A percentile compares a stretch with the other conserved stretches of the same genome.
Conservation (phyloP, 1,284 basidiomycete species). For the Cutaneotrichosporon dermatis region DNA sequence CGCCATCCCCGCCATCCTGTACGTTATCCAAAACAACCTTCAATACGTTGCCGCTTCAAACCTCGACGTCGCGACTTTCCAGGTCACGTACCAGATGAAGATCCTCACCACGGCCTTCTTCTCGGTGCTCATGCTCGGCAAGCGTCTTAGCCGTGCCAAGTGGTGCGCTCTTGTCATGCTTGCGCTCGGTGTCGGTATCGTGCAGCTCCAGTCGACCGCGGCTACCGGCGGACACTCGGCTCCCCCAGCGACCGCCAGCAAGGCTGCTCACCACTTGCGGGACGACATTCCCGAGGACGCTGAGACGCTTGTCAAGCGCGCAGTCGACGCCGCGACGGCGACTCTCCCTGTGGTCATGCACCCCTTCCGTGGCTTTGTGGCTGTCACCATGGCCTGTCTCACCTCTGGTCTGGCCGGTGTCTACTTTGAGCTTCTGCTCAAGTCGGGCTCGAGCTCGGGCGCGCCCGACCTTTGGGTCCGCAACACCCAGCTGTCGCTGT, state of each 20-base stretch:
- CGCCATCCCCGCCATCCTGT: conserved; percentile 91
- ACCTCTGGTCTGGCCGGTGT: conserved; percentile 97
- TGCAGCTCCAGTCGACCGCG: conserved; percentile 68
- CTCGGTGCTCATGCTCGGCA: conserved; percentile 82
- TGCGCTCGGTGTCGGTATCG: conserved; percentile 85
- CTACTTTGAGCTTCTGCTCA: conserved; percentile 97
- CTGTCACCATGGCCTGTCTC: conserved; percentile 86
- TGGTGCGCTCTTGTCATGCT: conserved; percentile 81
- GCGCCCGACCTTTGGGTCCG: conserved; percentile 81
- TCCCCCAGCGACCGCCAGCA: not conserved
- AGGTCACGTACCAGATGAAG: conserved; percentile 90
- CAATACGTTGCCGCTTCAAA: conserved; percentile 93
- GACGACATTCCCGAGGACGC: not conserved
- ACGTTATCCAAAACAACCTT: conserved; percentile 93
- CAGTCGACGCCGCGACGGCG: conserved; percentile 3
- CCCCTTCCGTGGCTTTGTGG: conserved; percentile 72
- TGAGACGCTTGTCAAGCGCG: not conserved
- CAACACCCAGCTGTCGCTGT: conserved; percentile 92
- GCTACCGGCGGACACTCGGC: conserved; percentile 13
- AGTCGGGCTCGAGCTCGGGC: conserved; percentile 56
- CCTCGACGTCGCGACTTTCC: conserved; percentile 86
- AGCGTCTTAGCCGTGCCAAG: conserved; percentile 66
- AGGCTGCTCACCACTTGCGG: not conserved
- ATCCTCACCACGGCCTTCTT: conserved; percentile 95
- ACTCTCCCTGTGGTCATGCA: conserved; percentile 54